Evolutionary conservation across 768 basidiomycete species (phyloP), one percentile per base, ranked within the genome.

Genomic region (Pleurotus giganteus): DNA sequence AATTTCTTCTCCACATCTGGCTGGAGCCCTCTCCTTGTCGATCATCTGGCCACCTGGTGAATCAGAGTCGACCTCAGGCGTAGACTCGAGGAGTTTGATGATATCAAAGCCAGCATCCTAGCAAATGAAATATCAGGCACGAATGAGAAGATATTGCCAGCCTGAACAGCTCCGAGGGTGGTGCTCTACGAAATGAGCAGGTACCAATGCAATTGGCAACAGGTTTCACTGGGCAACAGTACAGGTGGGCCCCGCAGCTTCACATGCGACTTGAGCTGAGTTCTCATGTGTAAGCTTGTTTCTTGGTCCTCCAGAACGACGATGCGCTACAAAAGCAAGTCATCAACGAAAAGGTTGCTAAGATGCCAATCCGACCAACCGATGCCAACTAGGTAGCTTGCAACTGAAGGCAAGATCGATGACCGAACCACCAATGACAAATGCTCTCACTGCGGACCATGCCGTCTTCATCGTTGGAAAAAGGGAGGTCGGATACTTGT

Each of bases 101-200:
- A 95, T 85, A 53, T 89, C 80, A 15, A 82, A 79, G 1, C 82
- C 91, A 1, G 93, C 88, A 24, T 86, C 78, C 60, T 85, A 21
- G 94, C 94, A 1, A 89, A 88, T 1, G 89, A 91, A 51, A 92
- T 79, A 66, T 96, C 94, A 34, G 94, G 93, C 1, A 95, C 93
- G 64, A 91, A 90, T 4, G 81, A 76, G 69, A 91, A 91, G 36
- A 89, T 81, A 59, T 88, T 91, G 52, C 91, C 91, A 43, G 92
- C 94, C 73, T 95, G 91, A 53, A 94, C 90, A 12, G 91, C 80
- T 42, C 88, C 83, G 64, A 92, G 92, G 4, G 82, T 83, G 6
- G 86, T 82, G 60, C 79, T 80, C 89, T 91, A 17, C 37, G 56
- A 29, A 27, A 54, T 6, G 41, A 51, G 27, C 39, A 58, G 56